Base-by-base conservation (phyloP, 768 basidiomycete genomes). In the Leucocoprinus birnbaumii region DNA sequence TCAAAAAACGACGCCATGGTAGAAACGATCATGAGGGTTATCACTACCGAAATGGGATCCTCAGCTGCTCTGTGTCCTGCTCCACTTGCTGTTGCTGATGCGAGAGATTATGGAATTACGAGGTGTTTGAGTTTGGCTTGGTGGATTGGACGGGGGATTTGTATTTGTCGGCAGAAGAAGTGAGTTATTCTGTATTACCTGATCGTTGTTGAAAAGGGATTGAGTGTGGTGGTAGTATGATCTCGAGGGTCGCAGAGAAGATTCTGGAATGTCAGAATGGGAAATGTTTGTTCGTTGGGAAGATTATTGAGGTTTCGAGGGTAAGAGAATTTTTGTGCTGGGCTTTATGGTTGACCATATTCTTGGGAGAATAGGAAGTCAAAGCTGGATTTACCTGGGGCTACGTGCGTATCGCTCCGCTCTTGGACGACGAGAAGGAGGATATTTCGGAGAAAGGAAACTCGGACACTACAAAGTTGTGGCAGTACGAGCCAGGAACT, bases 81-180 rank as follows among this genome's bases (percentile, higher is more conserved):
- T 5, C 80, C 82, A 3, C 58, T 80, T 3, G 63, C 64, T 1
- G 69, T 70, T 14, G 62, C 63, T 35, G 64, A 75, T 21, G 65
- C 72, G 14, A 63, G 71, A 24, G 60, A 67, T 27, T 74, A 68
- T 34, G 74, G 83, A 35, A 72, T 83, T 14, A 69, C 73, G 2
- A 79, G 77, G 41, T 82, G 79, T 24, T 73, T 83, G 10, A 85
- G 83, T 19, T 73, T 82, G 63, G 78, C 80, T 8, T 87, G 86
- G 85, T 69, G 80, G 44, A 76, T 87, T 19, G 86, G 86, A 8
- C 71, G 81, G 26, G 83, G 83, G 0, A 75, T 86, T 14, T 75
- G 78, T 5, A 71, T 78, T 3, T 77, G 79, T 54, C 72, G 80
- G 44, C 76, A 77, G 65, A 69, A 68, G 46, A 80, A 66, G 68